Evolutionary conservation across 2,329 filamentous ascomycete genomes (phyloP), one percentile per base, ranked within the genome.

Genomic region (Botrytis cinerea): DNA sequence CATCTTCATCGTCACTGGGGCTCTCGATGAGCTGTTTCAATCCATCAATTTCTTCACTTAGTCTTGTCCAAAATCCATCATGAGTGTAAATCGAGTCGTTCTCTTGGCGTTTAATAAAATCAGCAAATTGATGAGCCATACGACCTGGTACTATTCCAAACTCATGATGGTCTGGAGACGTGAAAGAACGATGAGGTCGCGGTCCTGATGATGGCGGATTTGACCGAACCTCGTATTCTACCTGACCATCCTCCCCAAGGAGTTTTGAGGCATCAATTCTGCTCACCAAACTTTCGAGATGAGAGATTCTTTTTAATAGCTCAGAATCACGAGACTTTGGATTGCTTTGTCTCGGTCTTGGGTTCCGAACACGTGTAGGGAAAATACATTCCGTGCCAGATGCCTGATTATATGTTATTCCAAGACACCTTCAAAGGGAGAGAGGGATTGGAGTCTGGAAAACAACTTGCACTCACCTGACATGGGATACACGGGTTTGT

Each of bases 241-340:
- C 25, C 25, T 18, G 46, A 20, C 46, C n/a, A 35, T 48, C 64
- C 5, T 66, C 43, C 22, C 28, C n/a, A 10, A 40, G n/a, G 25
- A 66, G 51, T 25, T 73, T 74, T 48, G 72, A 35, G 28, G 70
- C 61, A 28, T 73, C 70, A 51, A 74, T 70, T 57, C 48, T 69
- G 54, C 71, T 66, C 62, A 74, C 70, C 59, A 74, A 60, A 45
- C 66, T 74, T 45, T 74, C 73, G 28, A 74, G 66, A 6, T 73
- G 70, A 12, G 57, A 70, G 28, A 74, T 74, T n/a, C 73, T 68
- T 20, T 73, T 67, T 7, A 74, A 70, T 22, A 74, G 73, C 67
- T 74, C 73, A 22, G 57, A 40, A 51, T 74, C 71, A 59, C 73
- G 73, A 43, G 61, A 67, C 43, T 66, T 73, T 32, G 72, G 66